These are phyloP conservation scores for Penicillium bovifimosum DNA, from an alignment of 495 filamentous ascomycete genomes.

Conservation along the genomic window DNA sequence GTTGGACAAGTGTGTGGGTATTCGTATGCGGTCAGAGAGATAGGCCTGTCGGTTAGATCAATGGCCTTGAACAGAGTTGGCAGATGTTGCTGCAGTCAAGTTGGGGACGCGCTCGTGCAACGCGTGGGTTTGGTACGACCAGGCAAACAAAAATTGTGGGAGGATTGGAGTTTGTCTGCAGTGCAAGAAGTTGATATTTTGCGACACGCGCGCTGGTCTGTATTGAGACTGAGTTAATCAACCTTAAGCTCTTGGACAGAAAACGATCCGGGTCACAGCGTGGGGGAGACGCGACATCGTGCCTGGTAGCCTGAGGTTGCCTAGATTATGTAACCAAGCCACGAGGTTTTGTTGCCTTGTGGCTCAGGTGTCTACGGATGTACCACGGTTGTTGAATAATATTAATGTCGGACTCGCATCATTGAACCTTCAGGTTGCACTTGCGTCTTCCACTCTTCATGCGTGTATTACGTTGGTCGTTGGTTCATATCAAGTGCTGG, in stretches of 20 bases:
- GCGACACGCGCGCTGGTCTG: background rate
- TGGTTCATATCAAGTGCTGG: too few species aligned
- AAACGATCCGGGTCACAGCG: background rate
- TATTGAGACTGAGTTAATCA: background rate
- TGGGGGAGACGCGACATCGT: conserved; percentile 7
- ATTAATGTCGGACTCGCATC: too few species aligned
- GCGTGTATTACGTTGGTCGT: too few species aligned
- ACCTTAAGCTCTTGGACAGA: background rate
- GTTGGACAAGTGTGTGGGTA: background rate
- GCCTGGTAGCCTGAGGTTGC: conserved; percentile 5
- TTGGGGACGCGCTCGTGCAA: conserved; percentile 26
- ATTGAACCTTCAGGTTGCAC: too few species aligned
- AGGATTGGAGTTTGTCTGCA: background rate
- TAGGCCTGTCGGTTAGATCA: background rate
- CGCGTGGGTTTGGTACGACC: conserved; percentile 21
- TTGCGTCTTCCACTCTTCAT: too few species aligned
- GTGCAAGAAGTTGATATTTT: background rate
- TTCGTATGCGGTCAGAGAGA: background rate
- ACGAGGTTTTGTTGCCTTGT: background rate
- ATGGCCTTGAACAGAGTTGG: background rate
- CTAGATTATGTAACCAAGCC: background rate
- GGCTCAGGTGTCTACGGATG: background rate
- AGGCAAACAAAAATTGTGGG: conserved; percentile 7
- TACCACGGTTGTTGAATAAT: too few species aligned
- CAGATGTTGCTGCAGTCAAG: conserved; percentile 6